A percentile compares a stretch with the other conserved stretches of the same genome.
phyloP scores from a whole-genome alignment of 495 filamentous ascomycete species.

The Daldinia grandis region DNA sequence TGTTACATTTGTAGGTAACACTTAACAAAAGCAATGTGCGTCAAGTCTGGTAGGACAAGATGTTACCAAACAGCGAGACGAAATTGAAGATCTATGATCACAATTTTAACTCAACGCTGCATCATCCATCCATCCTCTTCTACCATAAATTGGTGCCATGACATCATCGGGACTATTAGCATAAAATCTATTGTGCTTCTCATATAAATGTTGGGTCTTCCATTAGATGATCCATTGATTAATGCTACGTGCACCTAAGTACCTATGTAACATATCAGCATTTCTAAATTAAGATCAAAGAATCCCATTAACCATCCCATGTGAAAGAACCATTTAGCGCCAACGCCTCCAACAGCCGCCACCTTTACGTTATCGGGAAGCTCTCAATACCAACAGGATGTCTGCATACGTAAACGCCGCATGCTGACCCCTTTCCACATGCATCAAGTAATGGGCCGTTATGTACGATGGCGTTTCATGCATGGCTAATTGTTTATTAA shows the following conservation, averaged over 20 bases:
- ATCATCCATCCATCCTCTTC: constrained; percentile 20
- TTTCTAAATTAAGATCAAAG: constrained; percentile 36
- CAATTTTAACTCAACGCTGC: constrained; percentile 26
- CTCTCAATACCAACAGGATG: constrained; percentile 10
- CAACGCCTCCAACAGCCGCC: constrained; percentile 6
- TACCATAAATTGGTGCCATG: constrained; percentile 11
- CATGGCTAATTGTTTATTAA: constrained; percentile 4
- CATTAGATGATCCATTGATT: neutral
- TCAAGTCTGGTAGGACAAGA: constrained; percentile 24
- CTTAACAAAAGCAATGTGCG: constrained; percentile 1
- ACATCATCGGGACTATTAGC: constrained; percentile 22
- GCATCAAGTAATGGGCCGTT: constrained; percentile 13
- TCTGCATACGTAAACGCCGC: constrained; percentile 5
- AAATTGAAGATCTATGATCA: constrained; percentile 38
- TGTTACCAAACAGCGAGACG: constrained; percentile 17
- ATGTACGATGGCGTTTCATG: constrained; percentile 13
- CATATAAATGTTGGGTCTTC: constrained; percentile 8
- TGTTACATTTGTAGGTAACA: neutral
- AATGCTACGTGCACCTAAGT: neutral
- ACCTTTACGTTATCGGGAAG: constrained; percentile 15
- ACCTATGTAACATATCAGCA: neutral
- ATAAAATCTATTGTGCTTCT: constrained; percentile 6
- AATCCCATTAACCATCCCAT: constrained; percentile 2
- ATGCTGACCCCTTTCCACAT: constrained; percentile 19
- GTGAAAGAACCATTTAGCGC: constrained; percentile 16